Percentiles rank a stretch among this genome's conserved stretches.
phyloP scores from a whole-genome alignment of 2,329 filamentous ascomycete species.

The Aspergillus carbonarius region DNA sequence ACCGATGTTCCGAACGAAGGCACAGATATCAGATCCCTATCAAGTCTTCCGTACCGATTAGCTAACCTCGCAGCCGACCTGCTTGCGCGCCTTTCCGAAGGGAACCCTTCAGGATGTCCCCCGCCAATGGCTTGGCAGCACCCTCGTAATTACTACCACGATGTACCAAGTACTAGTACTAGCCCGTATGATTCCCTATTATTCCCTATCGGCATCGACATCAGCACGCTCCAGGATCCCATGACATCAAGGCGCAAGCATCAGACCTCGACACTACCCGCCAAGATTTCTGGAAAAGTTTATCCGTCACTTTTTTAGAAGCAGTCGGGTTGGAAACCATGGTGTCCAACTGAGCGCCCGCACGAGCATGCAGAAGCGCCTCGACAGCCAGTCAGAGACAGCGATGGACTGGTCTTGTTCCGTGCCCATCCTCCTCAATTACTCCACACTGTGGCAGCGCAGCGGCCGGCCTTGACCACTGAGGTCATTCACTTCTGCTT shows the following conservation, averaged over 20 bases:
- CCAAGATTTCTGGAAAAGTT: slow-evolving; percentile 8
- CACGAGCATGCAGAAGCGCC: not conserved
- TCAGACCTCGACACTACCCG: not conserved
- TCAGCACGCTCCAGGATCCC: not conserved
- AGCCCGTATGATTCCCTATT: too few relatives aligned
- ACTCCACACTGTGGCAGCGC: slow-evolving; percentile 5
- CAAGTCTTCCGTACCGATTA: not conserved
- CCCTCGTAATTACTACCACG: too few relatives aligned
- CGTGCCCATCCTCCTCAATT: not conserved
- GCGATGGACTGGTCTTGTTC: not conserved
- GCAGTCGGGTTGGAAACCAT: not conserved
- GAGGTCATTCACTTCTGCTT: not conserved
- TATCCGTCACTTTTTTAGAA: not conserved
- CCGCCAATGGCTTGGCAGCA: too few relatives aligned
- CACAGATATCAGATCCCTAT: not conserved
- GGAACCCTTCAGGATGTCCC: too few relatives aligned
- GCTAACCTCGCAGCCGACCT: too few relatives aligned
- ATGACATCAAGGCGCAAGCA: not conserved
- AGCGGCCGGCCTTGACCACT: not conserved
- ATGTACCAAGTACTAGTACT: too few relatives aligned
- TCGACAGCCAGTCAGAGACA: not conserved
- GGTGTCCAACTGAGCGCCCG: not conserved
- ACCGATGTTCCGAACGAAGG: not conserved
- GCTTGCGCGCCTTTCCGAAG: too few relatives aligned
- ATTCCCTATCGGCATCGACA: too few relatives aligned